Evolutionary conservation across 2,329 filamentous ascomycete genomes (phyloP), one percentile per base, ranked within the genome.

Genomic region (Leptographium radiaticola): DNA sequence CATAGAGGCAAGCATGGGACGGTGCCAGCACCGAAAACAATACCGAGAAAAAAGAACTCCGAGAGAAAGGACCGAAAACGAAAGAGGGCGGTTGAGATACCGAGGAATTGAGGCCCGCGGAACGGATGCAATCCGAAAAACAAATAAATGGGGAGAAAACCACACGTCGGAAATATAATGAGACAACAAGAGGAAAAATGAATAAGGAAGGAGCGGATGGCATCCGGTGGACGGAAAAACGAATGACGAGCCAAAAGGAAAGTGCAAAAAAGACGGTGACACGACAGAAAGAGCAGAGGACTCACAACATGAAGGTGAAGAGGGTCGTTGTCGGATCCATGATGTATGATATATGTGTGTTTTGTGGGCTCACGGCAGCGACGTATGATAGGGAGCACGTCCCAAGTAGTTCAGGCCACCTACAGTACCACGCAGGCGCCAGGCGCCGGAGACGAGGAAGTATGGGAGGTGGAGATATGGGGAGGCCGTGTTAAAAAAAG

Each of bases 221-320:
- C 8, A 42, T 5, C 11, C 11, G n/a, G 56, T 61, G 56, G 49
- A 49, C 47, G 16, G 12, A 11, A 48, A 51, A 50, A 30, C 44
- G 44, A 46, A 11, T 46, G 44, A 34, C 42, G 30, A 33, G 44
- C 6, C 4, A 13, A 8, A 46, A 34, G 9, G 15, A 16, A 45
- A 45, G 43, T 25, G 11, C 31, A 38, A 13, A n/a, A 49, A n/a
- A 15, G 8, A 36, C 12, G 8, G 11, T 16, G 18, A 30, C 10
- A 30, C 9, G 18, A 15, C 13, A 33, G 4, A 31, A 39, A 25
- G 10, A 31, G 4, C 30, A 18, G 20, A 49, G 3, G 54, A 81
- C 80, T 79, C 71, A 84, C 81, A 84, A 68, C 68, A 81, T 75
- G 66, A 86, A 86, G 57, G 83, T 84, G 64, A 84, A 76, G 60